Evolutionary conservation across 345 rosid species (phyloP).

Genomic region (Ailanthus altissimus): DNA sequence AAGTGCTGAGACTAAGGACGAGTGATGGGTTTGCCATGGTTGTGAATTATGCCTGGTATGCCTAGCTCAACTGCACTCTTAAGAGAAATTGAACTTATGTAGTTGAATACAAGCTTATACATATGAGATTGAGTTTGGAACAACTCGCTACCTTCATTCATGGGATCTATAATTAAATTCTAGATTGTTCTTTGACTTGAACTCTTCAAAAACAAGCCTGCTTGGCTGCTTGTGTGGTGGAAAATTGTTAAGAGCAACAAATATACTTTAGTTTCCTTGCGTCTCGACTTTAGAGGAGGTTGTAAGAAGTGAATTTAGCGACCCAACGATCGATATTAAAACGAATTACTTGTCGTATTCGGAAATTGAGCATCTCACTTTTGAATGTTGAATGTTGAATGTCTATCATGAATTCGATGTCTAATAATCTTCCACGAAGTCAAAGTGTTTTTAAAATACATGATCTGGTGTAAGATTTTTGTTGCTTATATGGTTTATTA

Average conservation of each 20-base stretch:
- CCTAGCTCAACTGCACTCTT: slow-evolving; percentile 42
- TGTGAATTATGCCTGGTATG: slow-evolving; percentile 45
- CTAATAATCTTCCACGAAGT: too few relatives aligned
- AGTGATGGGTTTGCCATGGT: slow-evolving; percentile 41
- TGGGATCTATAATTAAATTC: not conserved
- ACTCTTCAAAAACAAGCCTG: not conserved
- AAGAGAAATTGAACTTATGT: slow-evolving; percentile 38
- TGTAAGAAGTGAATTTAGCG: too few relatives aligned
- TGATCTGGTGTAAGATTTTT: too few relatives aligned
- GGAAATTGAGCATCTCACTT: too few relatives aligned
- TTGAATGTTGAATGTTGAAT: too few relatives aligned
- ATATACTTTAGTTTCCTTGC: not conserved
- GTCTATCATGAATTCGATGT: too few relatives aligned
- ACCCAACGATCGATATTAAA: too few relatives aligned
- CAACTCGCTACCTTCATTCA: not conserved
- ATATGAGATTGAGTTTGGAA: slow-evolving; percentile 38
- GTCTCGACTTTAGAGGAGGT: not conserved
- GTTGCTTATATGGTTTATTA: too few relatives aligned
- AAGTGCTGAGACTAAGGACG: slow-evolving; percentile 20
- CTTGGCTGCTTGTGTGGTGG: not conserved
- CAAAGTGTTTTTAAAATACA: too few relatives aligned
- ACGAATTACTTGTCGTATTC: too few relatives aligned
- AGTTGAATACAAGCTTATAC: slow-evolving; percentile 26
- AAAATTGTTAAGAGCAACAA: not conserved
- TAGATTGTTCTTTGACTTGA: not conserved